Evolutionary conservation across 163 green algal species (phyloP).

Genomic region (Prototheca stagnorum): DNA sequence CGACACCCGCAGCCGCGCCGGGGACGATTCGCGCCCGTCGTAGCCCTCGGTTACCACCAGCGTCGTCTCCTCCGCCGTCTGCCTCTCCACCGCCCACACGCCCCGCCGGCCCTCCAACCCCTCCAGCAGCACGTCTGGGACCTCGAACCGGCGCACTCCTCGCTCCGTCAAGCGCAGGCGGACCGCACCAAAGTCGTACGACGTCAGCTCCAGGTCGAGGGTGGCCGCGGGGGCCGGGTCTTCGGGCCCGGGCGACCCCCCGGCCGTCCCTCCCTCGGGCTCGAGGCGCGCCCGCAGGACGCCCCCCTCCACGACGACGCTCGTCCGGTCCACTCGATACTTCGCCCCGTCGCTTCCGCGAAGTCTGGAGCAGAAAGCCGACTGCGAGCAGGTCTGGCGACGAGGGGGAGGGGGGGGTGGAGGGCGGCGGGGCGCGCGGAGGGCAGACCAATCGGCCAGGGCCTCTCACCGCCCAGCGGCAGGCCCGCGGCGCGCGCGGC

Average conservation of each 20-base stretch:
- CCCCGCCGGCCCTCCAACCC: neutral
- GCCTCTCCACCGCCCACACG: neutral
- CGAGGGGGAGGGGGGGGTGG: neutral
- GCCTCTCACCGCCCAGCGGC: too few species aligned
- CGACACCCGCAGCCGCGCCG: conserved; percentile 22
- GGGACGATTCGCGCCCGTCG: conserved; percentile 4
- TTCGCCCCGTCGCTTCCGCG: conserved; percentile 30
- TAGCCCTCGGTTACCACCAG: neutral
- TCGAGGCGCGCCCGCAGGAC: conserved; percentile 27
- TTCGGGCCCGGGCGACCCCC: too few species aligned
- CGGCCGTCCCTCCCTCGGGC: too few species aligned
- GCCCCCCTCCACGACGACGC: conserved; percentile 25
- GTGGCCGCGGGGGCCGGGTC: conserved; percentile 8
- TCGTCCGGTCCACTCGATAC: conserved; percentile 35
- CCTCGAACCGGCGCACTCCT: conserved; percentile 14
- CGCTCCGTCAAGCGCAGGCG: conserved; percentile 66
- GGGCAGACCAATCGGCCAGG: neutral
- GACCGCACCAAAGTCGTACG: conserved; percentile 24
- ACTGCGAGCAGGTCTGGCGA: conserved; percentile 56
- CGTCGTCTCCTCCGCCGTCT: neutral
- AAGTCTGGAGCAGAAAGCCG: conserved; percentile 73
- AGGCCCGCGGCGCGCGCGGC: neutral
- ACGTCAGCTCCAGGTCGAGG: conserved; percentile 37
- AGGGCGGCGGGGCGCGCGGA: too few species aligned
- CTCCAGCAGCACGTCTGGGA: conserved; percentile 39